Evolutionary conservation across 2,329 filamentous ascomycete genomes (phyloP).

Genomic region (Claviceps cyperi): DNA sequence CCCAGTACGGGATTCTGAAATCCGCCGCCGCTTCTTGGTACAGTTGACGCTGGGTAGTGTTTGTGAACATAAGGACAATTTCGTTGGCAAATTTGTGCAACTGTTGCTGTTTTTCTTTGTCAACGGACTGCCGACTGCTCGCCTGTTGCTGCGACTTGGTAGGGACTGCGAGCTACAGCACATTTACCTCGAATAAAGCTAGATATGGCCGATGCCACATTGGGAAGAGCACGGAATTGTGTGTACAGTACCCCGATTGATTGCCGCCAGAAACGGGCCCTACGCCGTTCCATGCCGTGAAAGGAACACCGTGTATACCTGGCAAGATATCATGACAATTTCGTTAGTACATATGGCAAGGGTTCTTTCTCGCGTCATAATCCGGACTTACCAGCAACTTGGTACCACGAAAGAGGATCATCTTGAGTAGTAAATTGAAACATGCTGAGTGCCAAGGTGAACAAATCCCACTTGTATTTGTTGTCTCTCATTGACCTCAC

Average conservation of each 20-base stretch:
- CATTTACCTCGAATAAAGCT: slow-evolving; percentile 38
- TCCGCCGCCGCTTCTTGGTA: slow-evolving; percentile 36
- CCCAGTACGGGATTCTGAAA: slow-evolving; percentile 46
- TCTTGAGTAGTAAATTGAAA: slow-evolving; percentile 54
- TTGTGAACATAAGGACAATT: slow-evolving; percentile 35
- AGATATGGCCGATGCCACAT: slow-evolving; percentile 78
- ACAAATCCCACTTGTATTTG: slow-evolving; percentile 59
- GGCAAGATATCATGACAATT: not conserved
- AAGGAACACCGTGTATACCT: slow-evolving; percentile 73
- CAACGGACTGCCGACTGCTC: slow-evolving; percentile 1
- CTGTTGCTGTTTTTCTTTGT: slow-evolving; percentile 20
- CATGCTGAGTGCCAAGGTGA: slow-evolving; percentile 57
- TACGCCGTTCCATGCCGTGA: slow-evolving; percentile 38
- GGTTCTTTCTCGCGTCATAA: not conserved
- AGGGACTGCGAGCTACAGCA: not conserved
- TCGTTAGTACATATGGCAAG: not conserved
- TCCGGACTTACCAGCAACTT: slow-evolving; percentile 49
- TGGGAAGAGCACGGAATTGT: slow-evolving; percentile 61
- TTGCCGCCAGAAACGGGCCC: slow-evolving; percentile 34
- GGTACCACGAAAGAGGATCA: slow-evolving; percentile 57
- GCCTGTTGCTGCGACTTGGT: not conserved
- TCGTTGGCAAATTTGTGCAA: slow-evolving; percentile 20
- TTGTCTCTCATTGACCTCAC: slow-evolving; percentile 52
- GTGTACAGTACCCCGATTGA: slow-evolving; percentile 59
- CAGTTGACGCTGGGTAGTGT: slow-evolving; percentile 26